Base-by-base conservation (phyloP, 768 basidiomycete genomes). In the Kondoa malvinella region DNA sequence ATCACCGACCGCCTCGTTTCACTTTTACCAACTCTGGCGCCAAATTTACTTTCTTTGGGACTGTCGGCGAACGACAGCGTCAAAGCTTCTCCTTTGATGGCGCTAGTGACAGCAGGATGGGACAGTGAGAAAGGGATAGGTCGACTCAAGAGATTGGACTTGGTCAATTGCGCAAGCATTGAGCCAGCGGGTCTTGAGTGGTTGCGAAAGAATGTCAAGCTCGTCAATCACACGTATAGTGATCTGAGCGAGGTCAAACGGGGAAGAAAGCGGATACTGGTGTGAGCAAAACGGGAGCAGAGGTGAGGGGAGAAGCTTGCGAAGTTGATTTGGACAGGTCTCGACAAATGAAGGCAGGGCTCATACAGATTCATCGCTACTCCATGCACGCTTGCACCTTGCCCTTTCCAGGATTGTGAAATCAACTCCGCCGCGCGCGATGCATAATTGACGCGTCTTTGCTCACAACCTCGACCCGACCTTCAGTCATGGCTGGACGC, bases 381-480 rank as follows among this genome's bases (percentile, higher is more conserved):
- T n/a, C n/a, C n/a, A n/a, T n/a, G n/a, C n/a, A n/a, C n/a, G n/a
- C n/a, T n/a, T n/a, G n/a, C n/a, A n/a, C n/a, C n/a, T n/a, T n/a
- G n/a, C n/a, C n/a, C n/a, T n/a, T n/a, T n/a, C n/a, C n/a, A n/a
- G n/a, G n/a, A n/a, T n/a, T n/a, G n/a, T n/a, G n/a, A n/a, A n/a
- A n/a, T n/a, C n/a, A n/a, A n/a, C n/a, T n/a, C n/a, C n/a, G n/a
- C n/a, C n/a, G n/a, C n/a, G n/a, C n/a, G n/a, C n/a, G n/a, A n/a
- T n/a, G n/a, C n/a, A 61, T n/a, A 27, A 61, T 61, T 25, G 17
- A 61, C 26, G 59, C 26, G 31, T 27, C n/a, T 61, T 61, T 32
- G 4, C 26, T 12, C 4, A 61, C 12, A n/a, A n/a, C n/a, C n/a
- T n/a, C n/a, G n/a, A n/a, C n/a, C n/a, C n/a, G n/a, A n/a, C n/a